phyloP scores from a whole-genome alignment of 139 green algal species.

The Chlamydomonas schloesseri region DNA sequence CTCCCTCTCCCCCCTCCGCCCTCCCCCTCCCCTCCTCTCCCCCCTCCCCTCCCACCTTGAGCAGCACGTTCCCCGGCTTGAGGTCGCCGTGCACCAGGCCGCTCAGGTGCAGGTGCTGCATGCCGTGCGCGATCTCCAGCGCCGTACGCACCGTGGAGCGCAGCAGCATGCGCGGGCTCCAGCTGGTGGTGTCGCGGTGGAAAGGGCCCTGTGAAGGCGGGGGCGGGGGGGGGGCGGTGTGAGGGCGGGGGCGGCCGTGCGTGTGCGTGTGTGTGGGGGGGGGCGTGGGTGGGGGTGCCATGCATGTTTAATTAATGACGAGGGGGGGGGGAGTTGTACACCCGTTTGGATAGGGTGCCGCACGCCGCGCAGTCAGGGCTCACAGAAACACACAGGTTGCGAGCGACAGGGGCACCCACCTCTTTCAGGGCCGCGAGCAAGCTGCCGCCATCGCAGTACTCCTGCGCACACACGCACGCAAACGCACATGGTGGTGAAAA shows the following conservation, averaged over 20 bases:
- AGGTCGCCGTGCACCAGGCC: constrained; percentile 44
- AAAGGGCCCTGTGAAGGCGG: background rate
- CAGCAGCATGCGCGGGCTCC: constrained; percentile 30
- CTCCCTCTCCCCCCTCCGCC: no score
- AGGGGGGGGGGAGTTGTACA: no score
- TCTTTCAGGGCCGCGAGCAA: constrained; percentile 21
- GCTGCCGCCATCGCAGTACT: constrained; percentile 39
- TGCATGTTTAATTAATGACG: no score
- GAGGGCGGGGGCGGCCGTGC: no score
- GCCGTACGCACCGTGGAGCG: constrained; percentile 30
- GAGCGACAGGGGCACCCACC: background rate
- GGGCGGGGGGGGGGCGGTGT: background rate
- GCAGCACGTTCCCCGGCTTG: constrained; percentile 38
- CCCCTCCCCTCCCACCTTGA: background rate
- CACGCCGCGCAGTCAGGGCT: no score
- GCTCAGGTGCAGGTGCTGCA: constrained; percentile 43
- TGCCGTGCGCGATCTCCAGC: constrained; percentile 40
- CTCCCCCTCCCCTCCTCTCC: no score
- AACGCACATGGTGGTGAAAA: no score
- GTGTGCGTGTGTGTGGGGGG: no score
- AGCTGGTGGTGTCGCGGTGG: constrained; percentile 17
- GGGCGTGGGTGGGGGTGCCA: no score
- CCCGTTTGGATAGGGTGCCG: no score
- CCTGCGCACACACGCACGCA: background rate
- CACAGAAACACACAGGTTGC: no score